Evolutionary conservation across 345 rosid species (phyloP).

Genomic region (Barbarea vulgaris): DNA sequence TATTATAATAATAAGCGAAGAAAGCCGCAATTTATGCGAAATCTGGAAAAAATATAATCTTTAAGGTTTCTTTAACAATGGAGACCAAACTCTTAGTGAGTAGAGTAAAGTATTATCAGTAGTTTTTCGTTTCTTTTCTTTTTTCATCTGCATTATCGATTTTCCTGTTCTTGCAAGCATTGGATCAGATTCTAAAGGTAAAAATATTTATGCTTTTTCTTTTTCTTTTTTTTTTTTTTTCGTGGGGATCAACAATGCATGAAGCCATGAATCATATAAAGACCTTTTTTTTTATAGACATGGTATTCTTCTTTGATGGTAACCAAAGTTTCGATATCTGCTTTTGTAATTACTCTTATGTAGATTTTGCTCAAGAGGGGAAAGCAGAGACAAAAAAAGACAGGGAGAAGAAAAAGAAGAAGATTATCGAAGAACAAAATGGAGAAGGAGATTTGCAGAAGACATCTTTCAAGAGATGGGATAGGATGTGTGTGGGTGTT

Average conservation of each 20-base stretch:
- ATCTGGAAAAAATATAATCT: not conserved
- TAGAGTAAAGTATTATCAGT: not conserved
- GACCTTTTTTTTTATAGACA: not conserved
- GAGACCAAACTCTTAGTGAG: constrained; percentile 21
- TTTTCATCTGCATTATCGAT: not conserved
- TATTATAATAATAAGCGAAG: not conserved
- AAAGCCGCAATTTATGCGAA: constrained; percentile 27
- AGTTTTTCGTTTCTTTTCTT: not conserved
- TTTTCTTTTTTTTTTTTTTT: not conserved
- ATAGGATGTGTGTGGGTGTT: constrained; percentile 88
- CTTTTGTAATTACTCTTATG: not conserved
- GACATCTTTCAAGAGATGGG: constrained; percentile 53
- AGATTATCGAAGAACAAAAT: constrained; percentile 15
- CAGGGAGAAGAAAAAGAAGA: constrained; percentile 16
- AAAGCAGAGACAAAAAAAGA: not conserved
- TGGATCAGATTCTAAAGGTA: constrained; percentile 36
- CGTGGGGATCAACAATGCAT: constrained; percentile 31
- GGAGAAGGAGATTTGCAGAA: constrained; percentile 44
- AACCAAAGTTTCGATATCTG: constrained; percentile 10
- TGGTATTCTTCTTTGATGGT: constrained; percentile 16
- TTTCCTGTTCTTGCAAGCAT: constrained; percentile 27
- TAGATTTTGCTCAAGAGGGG: constrained; percentile 15
- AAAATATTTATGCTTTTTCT: not conserved
- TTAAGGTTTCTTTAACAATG: constrained; percentile 27
- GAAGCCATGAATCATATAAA: constrained; percentile 35